Base-by-base conservation (phyloP, 2,329 filamentous ascomycete species). In the Cladosporium sp. region DNA sequence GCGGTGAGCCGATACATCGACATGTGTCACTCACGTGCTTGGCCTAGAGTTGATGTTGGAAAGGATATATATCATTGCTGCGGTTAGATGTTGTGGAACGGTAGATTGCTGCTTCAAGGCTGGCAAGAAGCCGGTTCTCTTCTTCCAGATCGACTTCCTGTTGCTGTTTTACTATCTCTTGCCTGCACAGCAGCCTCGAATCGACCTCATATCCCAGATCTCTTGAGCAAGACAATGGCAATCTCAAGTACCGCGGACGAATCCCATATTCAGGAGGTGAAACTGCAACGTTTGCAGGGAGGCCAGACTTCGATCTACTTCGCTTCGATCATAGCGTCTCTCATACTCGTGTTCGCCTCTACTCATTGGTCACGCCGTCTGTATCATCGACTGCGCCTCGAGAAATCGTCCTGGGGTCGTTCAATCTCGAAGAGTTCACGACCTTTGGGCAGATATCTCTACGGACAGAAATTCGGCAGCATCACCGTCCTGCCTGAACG, bases 251-350 rank as follows among this genome's bases (percentile, higher is more conserved):
- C 37, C 38, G 32, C 44, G 27, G 36, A 39, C 34, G 30, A 36
- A 17, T 44, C 52, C 47, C 15, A 51, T 39, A 20, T 49, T 39
- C 36, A 40, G 20, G 45, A 48, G 34, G 48, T 51, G 32, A 29
- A 51, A 9, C 18, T 30, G 22, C 48, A 51, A 30, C 40, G 40
- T 12, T 22, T 38, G 12, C 40, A 43, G 32, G 48, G 48, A 30
- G 57, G 53, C 29, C 24, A 49, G 9, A 42, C 43, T 39, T 34
- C 53, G 34, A 47, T 39, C 13, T 57, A 55, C 47, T 61, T 54
- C 39, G 59, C 32, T 7, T 29, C 43, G 15, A 54, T 53, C 2
- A 55, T 57, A 17, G 44, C 18, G 18, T 47, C 30, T 13, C 32
- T 58, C 17, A 48, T 61, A 4, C 43, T 47, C 11, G 1, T 53